Percentiles rank a stretch among this genome's conserved stretches.
These are phyloP conservation scores for Fusarium sp. DNA, from an alignment of 2,329 filamentous ascomycete species.

Conservation along the genomic window DNA sequence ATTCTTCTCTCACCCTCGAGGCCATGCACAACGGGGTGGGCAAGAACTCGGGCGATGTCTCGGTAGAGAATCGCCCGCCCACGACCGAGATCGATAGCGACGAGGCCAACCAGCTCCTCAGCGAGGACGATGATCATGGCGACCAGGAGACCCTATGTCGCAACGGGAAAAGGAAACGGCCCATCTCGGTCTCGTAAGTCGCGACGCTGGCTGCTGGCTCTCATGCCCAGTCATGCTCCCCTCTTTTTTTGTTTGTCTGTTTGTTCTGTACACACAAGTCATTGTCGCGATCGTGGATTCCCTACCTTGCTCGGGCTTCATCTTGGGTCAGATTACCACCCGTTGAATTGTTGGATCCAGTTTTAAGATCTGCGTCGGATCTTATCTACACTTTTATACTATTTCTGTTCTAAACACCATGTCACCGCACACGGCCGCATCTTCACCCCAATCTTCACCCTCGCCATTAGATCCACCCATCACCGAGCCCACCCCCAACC, in stretches of 20 bases:
- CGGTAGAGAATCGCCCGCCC: conserved; percentile 49
- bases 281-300: conserved; percentile 5
- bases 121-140: conserved; percentile 61
- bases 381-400: conserved; percentile 37
- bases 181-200: conserved; percentile 69
- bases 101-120: conserved; percentile 48
- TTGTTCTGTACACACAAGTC: conserved; percentile 20
- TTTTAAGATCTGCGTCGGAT: conserved; percentile 33
- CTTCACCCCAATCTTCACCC: conserved; percentile 26
- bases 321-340: conserved; percentile 4
- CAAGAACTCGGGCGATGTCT: conserved; percentile 42
- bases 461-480: conserved; percentile 22
- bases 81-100: conserved; percentile 60
- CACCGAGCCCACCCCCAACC: conserved; percentile 17
- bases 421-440: conserved; percentile 30
- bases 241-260: conserved; percentile 2
- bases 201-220: conserved; percentile 10
- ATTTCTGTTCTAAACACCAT: conserved; percentile 33
- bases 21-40: conserved; percentile 45
- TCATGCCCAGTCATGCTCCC: not conserved
- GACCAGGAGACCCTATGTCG: conserved; percentile 51
- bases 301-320: conserved; percentile 13
- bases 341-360: conserved; percentile 8
- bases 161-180: conserved; percentile 68
- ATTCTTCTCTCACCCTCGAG: conserved; percentile 10